Conservation (phyloP, 1,284 basidiomycete species). For the Laetiporus sulphureus region DNA sequence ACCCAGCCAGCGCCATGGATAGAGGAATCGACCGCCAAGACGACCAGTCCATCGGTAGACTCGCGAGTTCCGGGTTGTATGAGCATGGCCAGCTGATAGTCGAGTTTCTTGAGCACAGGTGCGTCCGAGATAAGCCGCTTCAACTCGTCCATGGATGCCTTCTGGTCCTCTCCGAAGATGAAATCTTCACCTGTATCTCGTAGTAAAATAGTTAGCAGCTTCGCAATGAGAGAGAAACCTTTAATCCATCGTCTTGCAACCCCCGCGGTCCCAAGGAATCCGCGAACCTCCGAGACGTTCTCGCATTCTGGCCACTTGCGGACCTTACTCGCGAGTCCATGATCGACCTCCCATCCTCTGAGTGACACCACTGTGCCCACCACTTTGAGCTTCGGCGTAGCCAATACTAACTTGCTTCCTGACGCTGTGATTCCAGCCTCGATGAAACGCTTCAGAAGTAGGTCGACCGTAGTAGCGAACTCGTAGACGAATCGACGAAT, state of each 20-base stretch:
- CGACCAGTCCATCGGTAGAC: constrained; percentile 21
- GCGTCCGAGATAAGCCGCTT: constrained; percentile 19
- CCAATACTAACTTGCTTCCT: constrained; percentile 14
- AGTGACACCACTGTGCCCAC: constrained; percentile 23
- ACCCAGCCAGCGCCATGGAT: constrained; percentile 27
- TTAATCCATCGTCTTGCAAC: constrained; percentile 26
- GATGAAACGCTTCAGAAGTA: constrained; percentile 19
- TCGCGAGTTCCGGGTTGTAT: not conserved
- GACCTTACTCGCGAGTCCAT: constrained; percentile 22
- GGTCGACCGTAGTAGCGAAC: constrained; percentile 17
- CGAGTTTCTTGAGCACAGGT: constrained; percentile 23
- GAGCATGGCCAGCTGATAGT: constrained; percentile 21
- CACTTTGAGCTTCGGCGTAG: constrained; percentile 18
- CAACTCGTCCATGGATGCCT: constrained; percentile 20
- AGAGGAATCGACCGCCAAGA: constrained; percentile 29
- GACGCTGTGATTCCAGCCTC: constrained; percentile 24
- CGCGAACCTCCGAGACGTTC: constrained; percentile 24
- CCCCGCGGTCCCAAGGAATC: constrained; percentile 28
- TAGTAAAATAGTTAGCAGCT: constrained; percentile 23
- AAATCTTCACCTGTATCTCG: constrained; percentile 14
- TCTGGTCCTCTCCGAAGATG: constrained; percentile 12
- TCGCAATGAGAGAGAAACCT: constrained; percentile 25
- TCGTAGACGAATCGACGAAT: constrained; percentile 27
- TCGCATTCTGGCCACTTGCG: constrained; percentile 23
- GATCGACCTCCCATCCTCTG: constrained; percentile 25